Evolutionary conservation across 2,329 filamentous ascomycete genomes (phyloP), one percentile per base, ranked within the genome.

Genomic region (Pseudogymnoascus sp.): DNA sequence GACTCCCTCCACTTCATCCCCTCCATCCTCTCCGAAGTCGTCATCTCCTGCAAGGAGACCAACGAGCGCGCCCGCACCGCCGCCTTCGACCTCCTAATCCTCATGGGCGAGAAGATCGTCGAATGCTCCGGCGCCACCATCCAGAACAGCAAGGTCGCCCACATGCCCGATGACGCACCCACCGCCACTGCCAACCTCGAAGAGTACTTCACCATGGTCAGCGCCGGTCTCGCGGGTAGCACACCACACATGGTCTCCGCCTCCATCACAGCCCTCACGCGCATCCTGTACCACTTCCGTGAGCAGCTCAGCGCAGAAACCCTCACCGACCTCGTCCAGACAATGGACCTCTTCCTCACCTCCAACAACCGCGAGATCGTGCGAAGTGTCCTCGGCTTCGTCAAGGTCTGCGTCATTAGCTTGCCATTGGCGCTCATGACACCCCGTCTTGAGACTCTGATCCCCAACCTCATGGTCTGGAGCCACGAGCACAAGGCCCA

Each of bases 121-220:
- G 72, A 75, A 6, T 83, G 84, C 18, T 80, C 86, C 63, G 85
- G 90, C 3, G 86, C 86, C 37, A 79, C 81, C 58, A 94, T 99
- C 64, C 82, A 93, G 68, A 95, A 96, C 74, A 87, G 84, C 67
- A 90, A 93, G 71, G 89, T 97, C 2, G 83, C 90, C 2, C 86
- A 93, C 72, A 96, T 97, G 91, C 83, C 90, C 3, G 77, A 83
- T 57, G 86, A 95, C 72, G 88, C 91, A 0, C 87, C 90, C 2
- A 79, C 86, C 33, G 91, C 88, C 3, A 80, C 83, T 2, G 93
- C 94, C 18, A 92, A 83, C 41, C 83, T 99, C 37, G 93, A 97
- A 70, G 94, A 97, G 74, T 97, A 91, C 76, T 90, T 97, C 77
- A 97, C 93, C 61, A 99, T 99, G 94, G 89, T 97, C 30, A 96